Evolutionary conservation across 352 stramenopile genomes (phyloP), one percentile per base, ranked within the genome.

Genomic region (Blastocystis sp.): DNA sequence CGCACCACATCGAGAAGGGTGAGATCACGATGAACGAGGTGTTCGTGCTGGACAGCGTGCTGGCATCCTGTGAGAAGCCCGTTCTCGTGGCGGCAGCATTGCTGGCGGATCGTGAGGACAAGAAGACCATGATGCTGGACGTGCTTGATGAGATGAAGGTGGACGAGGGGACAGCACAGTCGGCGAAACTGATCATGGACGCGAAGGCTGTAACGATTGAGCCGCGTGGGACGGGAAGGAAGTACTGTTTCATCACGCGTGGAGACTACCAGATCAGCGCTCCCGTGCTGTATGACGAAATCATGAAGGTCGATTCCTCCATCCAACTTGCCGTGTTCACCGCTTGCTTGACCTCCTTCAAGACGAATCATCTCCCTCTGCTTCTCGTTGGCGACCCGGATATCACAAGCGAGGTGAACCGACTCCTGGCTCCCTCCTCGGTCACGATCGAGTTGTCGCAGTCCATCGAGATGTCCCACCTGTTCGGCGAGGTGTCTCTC

Each of bases 311-410:
- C 4, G 69, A 80, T 63, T 29, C 69, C 19, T 61, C 69, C 29
- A n/a, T 80, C 1, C 33, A 26, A 29, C 39, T 26, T 12, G 26
- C 37, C n/a, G 29, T 80, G 16, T 80, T 80, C 39, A 59, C 69
- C 9, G n/a, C 41, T 16, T n/a, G n/a, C 24, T 0, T 45, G 51
- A 63, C 37, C 41, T 12, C 24, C 26, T 80, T 29, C 24, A 63
- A 61, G 39, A 61, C 0, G n/a, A 41, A 24, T 6, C 26, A 35
- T 10, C 9, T n/a, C 62, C 69, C 69, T 63, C 31, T 80, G 16
- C 69, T 80, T 6, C 69, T 80, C 21, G 45, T 80, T 21, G 69
- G 69, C 24, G 69, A 80, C 26, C n/a, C 29, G n/a, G 37, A 80
- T 62, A n/a, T 80, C n/a, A 62, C 41, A 12, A 59, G 26, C 26